These are phyloP conservation scores for Leccinum griseonigrum DNA, from an alignment of 1,284 basidiomycete species.

Conservation along the genomic window DNA sequence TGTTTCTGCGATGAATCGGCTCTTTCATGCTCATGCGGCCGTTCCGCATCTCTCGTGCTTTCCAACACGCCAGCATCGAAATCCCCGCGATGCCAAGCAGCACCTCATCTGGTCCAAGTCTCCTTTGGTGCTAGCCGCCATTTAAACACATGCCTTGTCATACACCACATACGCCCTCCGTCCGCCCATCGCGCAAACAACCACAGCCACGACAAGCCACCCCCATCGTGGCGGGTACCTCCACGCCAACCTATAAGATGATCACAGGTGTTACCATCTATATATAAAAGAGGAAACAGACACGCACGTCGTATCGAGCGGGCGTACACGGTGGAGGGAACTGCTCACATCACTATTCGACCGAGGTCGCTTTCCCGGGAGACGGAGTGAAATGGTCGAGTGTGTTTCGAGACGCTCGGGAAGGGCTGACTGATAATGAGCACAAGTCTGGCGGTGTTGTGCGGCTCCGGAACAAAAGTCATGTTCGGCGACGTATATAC, in stretches of 20 bases:
- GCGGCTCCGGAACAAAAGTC: neutral
- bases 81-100: too few relatives aligned
- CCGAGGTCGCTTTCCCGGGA: too few relatives aligned
- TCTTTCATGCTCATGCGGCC: too few relatives aligned
- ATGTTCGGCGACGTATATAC: neutral
- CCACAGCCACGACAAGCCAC: slow-evolving; percentile 45
- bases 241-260: slow-evolving; percentile 38
- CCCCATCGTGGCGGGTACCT: slow-evolving; percentile 44
- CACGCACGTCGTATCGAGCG: slow-evolving; percentile 41
- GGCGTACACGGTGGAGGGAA: slow-evolving; percentile 36
- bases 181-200: slow-evolving; percentile 60
- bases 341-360: too few relatives aligned
- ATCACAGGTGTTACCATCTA: neutral
- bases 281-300: neutral
- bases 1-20: too few relatives aligned
- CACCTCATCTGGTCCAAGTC: too few relatives aligned
- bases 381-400: too few relatives aligned
- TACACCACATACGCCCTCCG: slow-evolving; percentile 61
- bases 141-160: slow-evolving; percentile 40
- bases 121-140: slow-evolving; percentile 3
- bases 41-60: too few relatives aligned
- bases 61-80: too few relatives aligned
- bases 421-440: too few relatives aligned
- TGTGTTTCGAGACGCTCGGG: too few relatives aligned
- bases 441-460: neutral